Percentiles rank a stretch among this genome's conserved stretches.
phyloP scores from a whole-genome alignment of 192 early-diverging fungal genomes.

The Cladochytrium replicatum region DNA sequence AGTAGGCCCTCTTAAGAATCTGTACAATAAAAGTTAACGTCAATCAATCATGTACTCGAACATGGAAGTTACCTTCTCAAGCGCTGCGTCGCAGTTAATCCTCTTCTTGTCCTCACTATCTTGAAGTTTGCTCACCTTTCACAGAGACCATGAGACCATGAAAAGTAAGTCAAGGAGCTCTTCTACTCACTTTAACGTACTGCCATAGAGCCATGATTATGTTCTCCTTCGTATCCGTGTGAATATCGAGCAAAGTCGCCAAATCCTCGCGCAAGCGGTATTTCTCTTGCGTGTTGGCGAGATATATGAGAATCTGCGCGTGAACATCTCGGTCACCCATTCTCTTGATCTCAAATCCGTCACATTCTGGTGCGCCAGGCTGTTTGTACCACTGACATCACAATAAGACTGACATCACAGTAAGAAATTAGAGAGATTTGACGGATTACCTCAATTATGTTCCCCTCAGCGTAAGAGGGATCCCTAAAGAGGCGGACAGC shows the following conservation, averaged over 20 bases:
- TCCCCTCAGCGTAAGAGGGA: slow-evolving; percentile 67
- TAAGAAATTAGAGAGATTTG: too few relatives aligned
- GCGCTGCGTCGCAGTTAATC: slow-evolving; percentile 71
- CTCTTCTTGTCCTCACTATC: slow-evolving; percentile 79
- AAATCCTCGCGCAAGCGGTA: slow-evolving; percentile 66
- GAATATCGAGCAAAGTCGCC: slow-evolving; percentile 66
- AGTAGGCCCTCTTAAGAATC: slow-evolving; percentile 56
- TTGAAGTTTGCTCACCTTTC: slow-evolving; percentile 78
- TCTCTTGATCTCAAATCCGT: slow-evolving; percentile 92
- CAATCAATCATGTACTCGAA: too few relatives aligned
- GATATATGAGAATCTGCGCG: slow-evolving; percentile 65
- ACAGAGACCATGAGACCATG: too few relatives aligned
- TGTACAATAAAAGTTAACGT: too few relatives aligned
- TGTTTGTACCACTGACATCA: slow-evolving; percentile 59
- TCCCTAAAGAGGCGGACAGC: slow-evolving; percentile 81
- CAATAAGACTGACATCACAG: too few relatives aligned
- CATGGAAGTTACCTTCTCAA: slow-evolving; percentile 58
- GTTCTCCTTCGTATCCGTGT: slow-evolving; percentile 57
- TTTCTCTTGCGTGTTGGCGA: slow-evolving; percentile 64
- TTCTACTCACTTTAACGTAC: slow-evolving; percentile 71
- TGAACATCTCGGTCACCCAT: slow-evolving; percentile 77
- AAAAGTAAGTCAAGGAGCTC: too few relatives aligned
- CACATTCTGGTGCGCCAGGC: slow-evolving; percentile 40
- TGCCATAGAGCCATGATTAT: slow-evolving; percentile 89
- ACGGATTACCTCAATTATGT: slow-evolving; percentile 67